Conservation (phyloP, 495 filamentous ascomycete genomes). For the Aspergillus saccharolyticus region DNA sequence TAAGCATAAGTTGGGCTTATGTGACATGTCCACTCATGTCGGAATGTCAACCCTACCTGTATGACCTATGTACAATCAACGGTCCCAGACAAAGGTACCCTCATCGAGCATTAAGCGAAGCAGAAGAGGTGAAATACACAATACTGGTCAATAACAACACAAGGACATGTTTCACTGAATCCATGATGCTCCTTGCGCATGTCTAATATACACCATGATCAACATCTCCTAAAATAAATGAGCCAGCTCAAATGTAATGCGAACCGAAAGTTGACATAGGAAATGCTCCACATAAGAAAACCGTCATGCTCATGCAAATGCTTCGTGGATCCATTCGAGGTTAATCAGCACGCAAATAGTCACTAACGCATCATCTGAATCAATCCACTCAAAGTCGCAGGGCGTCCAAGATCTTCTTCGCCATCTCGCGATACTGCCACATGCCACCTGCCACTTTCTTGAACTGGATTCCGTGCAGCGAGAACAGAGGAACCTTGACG, state of each 20-base stretch:
- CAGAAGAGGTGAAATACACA: conserved; percentile 7
- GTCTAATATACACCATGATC: conserved; percentile 32
- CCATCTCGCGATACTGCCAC: conserved; percentile 98
- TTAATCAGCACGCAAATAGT: conserved; percentile 8
- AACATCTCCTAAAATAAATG: conserved; percentile 15
- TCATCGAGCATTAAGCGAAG: conserved; percentile 1
- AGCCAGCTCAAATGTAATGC: conserved; percentile 25
- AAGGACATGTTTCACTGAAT: conserved; percentile 14
- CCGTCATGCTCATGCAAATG: conserved; percentile 30
- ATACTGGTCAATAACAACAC: conserved; percentile 9
- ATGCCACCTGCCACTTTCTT: conserved; percentile 94
- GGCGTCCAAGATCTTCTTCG: conserved; percentile 86
- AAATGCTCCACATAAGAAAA: conserved; percentile 13
- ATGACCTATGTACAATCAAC: not conserved
- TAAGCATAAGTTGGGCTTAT: not conserved
- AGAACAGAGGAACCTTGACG: conserved; percentile 93
- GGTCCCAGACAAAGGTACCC: not conserved
- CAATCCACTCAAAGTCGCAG: conserved; percentile 58
- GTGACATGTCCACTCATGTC: too few species aligned
- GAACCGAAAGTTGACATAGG: conserved; percentile 19
- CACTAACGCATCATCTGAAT: conserved; percentile 1
- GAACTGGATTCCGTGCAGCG: conserved; percentile 94
- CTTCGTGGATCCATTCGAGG: conserved; percentile 23
- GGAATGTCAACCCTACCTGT: not conserved
- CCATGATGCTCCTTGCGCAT: conserved; percentile 19